Conservation (phyloP, 768 basidiomycete genomes). For the Mycena latifolia region DNA sequence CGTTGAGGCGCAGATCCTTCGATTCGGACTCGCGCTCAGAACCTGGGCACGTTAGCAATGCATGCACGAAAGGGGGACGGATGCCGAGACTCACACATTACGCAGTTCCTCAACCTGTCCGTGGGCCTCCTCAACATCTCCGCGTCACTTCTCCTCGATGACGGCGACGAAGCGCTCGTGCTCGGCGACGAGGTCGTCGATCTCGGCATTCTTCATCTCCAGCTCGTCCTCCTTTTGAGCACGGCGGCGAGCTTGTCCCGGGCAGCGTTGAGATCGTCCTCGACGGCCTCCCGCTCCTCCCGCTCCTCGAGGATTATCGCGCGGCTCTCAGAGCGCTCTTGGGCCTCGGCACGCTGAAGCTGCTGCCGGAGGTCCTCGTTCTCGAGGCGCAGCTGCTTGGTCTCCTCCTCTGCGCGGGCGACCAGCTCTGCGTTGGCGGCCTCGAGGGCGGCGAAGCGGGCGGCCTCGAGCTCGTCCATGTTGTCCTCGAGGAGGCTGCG, state of each 20-base stretch:
- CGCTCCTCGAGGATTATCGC: conserved; percentile 77
- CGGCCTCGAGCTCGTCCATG: no score
- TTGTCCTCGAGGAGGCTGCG: no score
- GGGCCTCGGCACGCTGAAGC: conserved; percentile 65
- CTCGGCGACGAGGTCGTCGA: no score
- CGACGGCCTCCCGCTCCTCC: no score
- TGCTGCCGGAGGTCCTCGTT: conserved; percentile 75
- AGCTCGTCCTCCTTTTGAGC: conserved; percentile 88
- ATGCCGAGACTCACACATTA: conserved; percentile 61
- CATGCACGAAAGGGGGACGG: no score
- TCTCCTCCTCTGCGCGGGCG: no score
- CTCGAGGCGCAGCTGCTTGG: conserved; percentile 72
- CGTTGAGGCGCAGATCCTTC: conserved; percentile 76
- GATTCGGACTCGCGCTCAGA: conserved; percentile 56
- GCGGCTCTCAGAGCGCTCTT: conserved; percentile 81
- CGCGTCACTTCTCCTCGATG: conserved; percentile 89
- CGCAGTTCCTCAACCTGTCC: conserved; percentile 84
- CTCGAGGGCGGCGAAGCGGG: no score
- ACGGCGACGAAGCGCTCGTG: conserved; percentile 79
- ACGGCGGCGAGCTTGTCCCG: conserved; percentile 84
- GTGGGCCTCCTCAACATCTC: conserved; percentile 86
- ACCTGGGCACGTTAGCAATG: no score
- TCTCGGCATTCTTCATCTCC: conserved; percentile 80
- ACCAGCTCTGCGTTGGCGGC: no score
- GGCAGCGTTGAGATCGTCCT: conserved; percentile 80